A percentile compares a stretch with the other conserved stretches of the same genome.
These are phyloP conservation scores for Triticum dicoccoides DNA, from an alignment of 176 grass and related monocot species.

Conservation along the genomic window DNA sequence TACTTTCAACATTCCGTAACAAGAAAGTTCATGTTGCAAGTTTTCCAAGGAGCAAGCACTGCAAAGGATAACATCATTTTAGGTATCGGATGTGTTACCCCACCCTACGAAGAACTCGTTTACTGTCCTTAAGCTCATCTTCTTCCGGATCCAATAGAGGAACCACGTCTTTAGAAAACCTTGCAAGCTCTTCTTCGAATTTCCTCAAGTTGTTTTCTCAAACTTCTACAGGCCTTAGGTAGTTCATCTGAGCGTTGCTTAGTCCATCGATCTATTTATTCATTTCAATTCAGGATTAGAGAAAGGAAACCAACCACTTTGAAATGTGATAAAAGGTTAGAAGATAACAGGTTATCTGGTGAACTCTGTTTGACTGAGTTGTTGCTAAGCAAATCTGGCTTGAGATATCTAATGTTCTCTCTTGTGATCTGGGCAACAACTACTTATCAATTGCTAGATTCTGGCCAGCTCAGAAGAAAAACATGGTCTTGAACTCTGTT, in stretches of 20 bases:
- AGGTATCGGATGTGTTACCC: slow-evolving; percentile 38
- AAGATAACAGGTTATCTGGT: background rate
- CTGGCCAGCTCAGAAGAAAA: too few relatives aligned
- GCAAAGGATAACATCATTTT: background rate
- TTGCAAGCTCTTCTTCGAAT: slow-evolving; percentile 54
- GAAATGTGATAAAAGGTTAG: background rate
- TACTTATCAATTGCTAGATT: too few relatives aligned
- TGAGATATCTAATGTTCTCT: too few relatives aligned
- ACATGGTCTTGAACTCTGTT: too few relatives aligned
- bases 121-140: slow-evolving; percentile 78
- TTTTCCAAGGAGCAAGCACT: background rate
- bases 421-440: too few relatives aligned
- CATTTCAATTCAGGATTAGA: slow-evolving; percentile 25
- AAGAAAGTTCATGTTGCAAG: background rate
- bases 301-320: background rate
- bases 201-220: slow-evolving; percentile 74
- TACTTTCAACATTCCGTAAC: too few relatives aligned
- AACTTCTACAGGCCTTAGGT: slow-evolving; percentile 28
- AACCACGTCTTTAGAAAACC: slow-evolving; percentile 73
- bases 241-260: slow-evolving; percentile 48
- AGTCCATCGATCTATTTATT: slow-evolving; percentile 62
- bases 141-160: slow-evolving; percentile 90
- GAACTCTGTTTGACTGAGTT: background rate
- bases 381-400: too few relatives aligned
- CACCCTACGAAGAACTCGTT: slow-evolving; percentile 64